These are phyloP conservation scores for Eragrostis nindensis DNA, from an alignment of 176 grass and related monocot genomes.

Conservation along the genomic window DNA sequence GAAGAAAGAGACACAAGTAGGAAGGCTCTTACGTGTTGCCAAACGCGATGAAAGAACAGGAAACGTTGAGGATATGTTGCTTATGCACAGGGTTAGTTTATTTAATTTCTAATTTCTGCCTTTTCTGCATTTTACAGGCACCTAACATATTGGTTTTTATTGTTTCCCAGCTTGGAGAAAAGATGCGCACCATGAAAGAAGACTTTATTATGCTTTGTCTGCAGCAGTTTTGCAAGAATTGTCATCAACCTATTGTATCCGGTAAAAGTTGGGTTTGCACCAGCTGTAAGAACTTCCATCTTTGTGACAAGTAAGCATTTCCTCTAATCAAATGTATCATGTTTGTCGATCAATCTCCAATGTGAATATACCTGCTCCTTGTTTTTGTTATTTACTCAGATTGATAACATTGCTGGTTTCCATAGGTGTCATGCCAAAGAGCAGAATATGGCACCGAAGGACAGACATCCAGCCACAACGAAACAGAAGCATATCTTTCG, in stretches of 20 bases:
- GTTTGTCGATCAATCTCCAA: neutral
- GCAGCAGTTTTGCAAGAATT: slow-evolving; percentile 89
- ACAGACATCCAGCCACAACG: slow-evolving; percentile 71
- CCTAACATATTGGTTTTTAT: slow-evolving; percentile 30
- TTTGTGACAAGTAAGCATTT: slow-evolving; percentile 81
- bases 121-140: slow-evolving; percentile 20
- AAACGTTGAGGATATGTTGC: slow-evolving; percentile 78
- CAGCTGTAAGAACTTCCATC: slow-evolving; percentile 84
- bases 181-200: slow-evolving; percentile 83
- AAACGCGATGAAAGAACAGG: slow-evolving; percentile 76
- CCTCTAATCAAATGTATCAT: slow-evolving; percentile 29
- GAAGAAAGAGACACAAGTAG: slow-evolving; percentile 72
- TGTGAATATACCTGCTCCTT: slow-evolving; percentile 6
- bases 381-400: slow-evolving; percentile 3
- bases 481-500: slow-evolving; percentile 76
- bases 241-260: slow-evolving; percentile 64
- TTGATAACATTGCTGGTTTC: slow-evolving; percentile 25
- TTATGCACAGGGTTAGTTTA: slow-evolving; percentile 69
- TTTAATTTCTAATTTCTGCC: neutral
- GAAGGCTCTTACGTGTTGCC: slow-evolving; percentile 75
- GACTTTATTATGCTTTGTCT: slow-evolving; percentile 91
- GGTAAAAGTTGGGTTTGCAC: slow-evolving; percentile 79
- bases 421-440: slow-evolving; percentile 69
- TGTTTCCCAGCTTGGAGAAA: slow-evolving; percentile 79
- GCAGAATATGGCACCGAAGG: slow-evolving; percentile 63